Conservation (phyloP, 768 basidiomycete genomes). For the Chalciporus piperatus region DNA sequence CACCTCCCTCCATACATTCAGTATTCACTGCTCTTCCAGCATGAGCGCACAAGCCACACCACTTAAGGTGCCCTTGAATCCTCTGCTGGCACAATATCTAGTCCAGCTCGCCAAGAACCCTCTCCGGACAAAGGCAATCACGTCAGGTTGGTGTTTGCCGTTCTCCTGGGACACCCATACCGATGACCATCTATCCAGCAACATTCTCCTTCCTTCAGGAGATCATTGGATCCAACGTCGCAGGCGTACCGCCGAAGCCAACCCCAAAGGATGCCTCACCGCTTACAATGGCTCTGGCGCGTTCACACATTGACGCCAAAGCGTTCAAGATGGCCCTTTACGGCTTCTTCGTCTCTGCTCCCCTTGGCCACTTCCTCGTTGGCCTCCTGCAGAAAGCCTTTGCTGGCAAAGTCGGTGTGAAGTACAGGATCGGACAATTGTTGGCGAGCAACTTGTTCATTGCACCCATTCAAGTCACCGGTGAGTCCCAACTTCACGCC, state of each 20-base stretch:
- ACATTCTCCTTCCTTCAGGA: constrained; percentile 72
- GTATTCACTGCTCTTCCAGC: not conserved
- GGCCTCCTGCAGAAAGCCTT: constrained; percentile 73
- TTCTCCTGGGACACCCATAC: not conserved
- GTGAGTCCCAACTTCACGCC: constrained; percentile 38
- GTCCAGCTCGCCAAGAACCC: constrained; percentile 64
- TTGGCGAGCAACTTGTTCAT: constrained; percentile 73
- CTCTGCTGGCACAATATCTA: constrained; percentile 70
- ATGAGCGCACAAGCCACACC: constrained; percentile 39
- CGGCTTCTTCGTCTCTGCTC: constrained; percentile 82
- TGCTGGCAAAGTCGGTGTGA: constrained; percentile 63
- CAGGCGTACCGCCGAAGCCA: constrained; percentile 52
- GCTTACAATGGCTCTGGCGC: constrained; percentile 50
- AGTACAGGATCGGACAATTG: constrained; percentile 68
- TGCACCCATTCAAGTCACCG: constrained; percentile 69
- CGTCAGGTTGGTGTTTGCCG: constrained; percentile 49
- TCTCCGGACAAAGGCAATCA: constrained; percentile 76
- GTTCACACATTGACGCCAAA: constrained; percentile 59
- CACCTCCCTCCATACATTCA: no score
- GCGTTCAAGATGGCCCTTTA: constrained; percentile 84
- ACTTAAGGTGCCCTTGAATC: constrained; percentile 28
- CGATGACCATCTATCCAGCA: constrained; percentile 27
- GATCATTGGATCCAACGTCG: constrained; percentile 71
- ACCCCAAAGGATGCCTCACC: constrained; percentile 54
- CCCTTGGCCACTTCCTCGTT: constrained; percentile 72